Conservation (phyloP, 140 eudicot species). For the Senecio squalidus region DNA sequence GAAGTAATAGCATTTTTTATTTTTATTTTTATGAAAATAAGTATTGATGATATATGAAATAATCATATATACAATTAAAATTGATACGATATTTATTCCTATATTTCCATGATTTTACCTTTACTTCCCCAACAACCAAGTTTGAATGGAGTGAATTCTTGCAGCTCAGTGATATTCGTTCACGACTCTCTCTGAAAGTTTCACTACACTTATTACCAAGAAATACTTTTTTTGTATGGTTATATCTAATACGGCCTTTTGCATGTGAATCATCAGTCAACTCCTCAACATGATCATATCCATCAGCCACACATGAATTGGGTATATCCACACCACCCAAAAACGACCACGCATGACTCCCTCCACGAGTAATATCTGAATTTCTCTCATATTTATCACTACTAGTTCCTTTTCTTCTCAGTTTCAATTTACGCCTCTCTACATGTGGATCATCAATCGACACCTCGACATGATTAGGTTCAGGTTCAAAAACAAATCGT, state of each 20-base stretch:
- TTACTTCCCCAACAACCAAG: conserved; percentile 43
- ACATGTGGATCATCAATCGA: conserved; percentile 5
- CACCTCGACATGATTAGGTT: conserved; percentile 16
- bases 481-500: conserved; percentile 14
- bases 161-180: conserved; percentile 28
- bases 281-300: conserved; percentile 12
- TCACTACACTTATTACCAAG: conserved; percentile 28
- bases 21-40: no score
- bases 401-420: background rate
- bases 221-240: conserved; percentile 20
- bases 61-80: conserved; percentile 25
- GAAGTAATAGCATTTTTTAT: conserved; percentile 17
- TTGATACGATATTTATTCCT: conserved; percentile 30
- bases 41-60: conserved; percentile 21
- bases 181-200: conserved; percentile 21
- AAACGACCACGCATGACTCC: conserved; percentile 17
- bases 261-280: conserved; percentile 20
- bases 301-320: conserved; percentile 26
- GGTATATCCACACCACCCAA: conserved; percentile 27
- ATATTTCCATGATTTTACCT: conserved; percentile 53
- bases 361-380: background rate
- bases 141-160: conserved; percentile 34
- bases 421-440: background rate
- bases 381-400: background rate
- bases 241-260: conserved; percentile 7